A percentile compares a stretch with the other conserved stretches of the same genome.
These are phyloP conservation scores for Fusarium burgessii DNA, from an alignment of 2,329 filamentous ascomycete genomes.

Conservation along the genomic window DNA sequence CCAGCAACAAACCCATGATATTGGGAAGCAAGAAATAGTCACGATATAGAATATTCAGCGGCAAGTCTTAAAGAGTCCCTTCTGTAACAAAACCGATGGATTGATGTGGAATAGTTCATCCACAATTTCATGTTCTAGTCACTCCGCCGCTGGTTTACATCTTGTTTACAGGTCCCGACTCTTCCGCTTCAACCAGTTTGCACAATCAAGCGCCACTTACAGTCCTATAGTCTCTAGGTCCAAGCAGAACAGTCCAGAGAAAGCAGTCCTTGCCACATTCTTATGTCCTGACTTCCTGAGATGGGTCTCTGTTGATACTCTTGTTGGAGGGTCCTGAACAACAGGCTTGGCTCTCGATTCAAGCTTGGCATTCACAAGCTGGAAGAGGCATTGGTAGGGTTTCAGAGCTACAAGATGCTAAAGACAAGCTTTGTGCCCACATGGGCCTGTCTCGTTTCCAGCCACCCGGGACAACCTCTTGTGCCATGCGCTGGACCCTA, in stretches of 20 bases:
- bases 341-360: conserved; percentile 4
- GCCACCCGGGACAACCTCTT: conserved; percentile 21
- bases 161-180: background rate
- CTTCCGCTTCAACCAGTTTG: background rate
- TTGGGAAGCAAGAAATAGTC: background rate
- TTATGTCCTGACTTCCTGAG: background rate
- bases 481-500: background rate
- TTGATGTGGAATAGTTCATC: background rate
- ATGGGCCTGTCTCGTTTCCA: conserved; percentile 22
- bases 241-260: background rate
- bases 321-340: background rate
- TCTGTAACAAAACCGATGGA: too few relatives aligned
- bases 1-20: background rate
- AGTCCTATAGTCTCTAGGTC: background rate
- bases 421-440: background rate
- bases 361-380: background rate
- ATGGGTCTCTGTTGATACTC: background rate
- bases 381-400: background rate
- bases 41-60: background rate
- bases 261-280: conserved; percentile 5
- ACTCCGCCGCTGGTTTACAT: background rate
- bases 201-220: background rate
- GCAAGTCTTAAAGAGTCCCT: rapidly evolving
- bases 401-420: background rate
- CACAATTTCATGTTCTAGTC: background rate